phyloP scores from a whole-genome alignment of 2,329 filamentous ascomycete genomes.

The Fusarium tuaranense region DNA sequence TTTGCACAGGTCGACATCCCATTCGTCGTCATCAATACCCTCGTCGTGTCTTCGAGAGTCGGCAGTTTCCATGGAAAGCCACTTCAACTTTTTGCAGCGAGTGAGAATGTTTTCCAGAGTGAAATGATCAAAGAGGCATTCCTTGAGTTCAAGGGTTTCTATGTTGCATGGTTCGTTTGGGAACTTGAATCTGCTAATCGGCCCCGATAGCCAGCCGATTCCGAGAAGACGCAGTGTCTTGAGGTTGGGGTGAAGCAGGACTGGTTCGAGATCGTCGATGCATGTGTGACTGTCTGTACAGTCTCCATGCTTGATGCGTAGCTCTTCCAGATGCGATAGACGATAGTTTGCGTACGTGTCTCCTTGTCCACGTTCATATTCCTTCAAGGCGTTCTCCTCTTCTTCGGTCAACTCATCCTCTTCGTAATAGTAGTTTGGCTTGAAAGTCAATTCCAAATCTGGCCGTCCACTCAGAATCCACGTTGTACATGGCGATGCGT shows the following conservation, averaged over 20 bases:
- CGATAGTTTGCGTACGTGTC: neutral
- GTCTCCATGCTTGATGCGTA: neutral
- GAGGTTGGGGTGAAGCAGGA: neutral
- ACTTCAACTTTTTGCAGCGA: neutral
- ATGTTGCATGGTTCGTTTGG: neutral
- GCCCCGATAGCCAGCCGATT: neutral
- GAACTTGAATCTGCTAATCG: neutral
- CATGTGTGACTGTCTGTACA: neutral
- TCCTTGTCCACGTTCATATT: neutral
- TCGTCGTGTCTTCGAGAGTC: neutral
- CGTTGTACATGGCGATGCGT: neutral
- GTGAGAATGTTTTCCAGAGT: neutral
- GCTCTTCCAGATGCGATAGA: neutral
- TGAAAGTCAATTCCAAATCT: neutral
- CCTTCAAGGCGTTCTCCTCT: neutral
- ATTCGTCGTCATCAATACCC: neutral
- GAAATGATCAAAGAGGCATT: neutral
- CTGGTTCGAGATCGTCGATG: neutral
- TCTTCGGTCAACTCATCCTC: neutral
- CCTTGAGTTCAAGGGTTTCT: neutral
- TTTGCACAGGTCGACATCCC: neutral
- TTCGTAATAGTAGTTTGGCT: too few relatives aligned
- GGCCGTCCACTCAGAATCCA: neutral
- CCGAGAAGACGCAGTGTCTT: neutral
- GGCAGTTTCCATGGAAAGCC: neutral